A percentile compares a stretch with the other conserved stretches of the same genome.
These are phyloP conservation scores for Dryas octopetala DNA, from an alignment of 306 rosid species.

Conservation along the genomic window DNA sequence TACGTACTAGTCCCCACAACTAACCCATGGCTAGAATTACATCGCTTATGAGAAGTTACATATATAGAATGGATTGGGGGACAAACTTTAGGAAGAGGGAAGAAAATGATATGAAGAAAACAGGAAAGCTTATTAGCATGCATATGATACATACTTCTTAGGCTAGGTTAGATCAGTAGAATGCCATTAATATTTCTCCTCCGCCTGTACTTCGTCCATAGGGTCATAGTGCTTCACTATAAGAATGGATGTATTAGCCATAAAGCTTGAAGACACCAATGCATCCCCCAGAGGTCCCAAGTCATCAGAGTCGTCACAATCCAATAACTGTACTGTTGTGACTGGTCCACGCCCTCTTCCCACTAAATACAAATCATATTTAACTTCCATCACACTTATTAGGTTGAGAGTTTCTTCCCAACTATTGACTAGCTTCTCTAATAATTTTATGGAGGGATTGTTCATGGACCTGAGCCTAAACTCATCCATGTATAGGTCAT, in stretches of 20 bases:
- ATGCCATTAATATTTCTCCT: too few relatives aligned
- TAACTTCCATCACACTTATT: constrained; percentile 22
- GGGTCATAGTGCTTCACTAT: constrained; percentile 31
- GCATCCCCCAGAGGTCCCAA: constrained; percentile 40
- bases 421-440: constrained; percentile 30
- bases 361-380: constrained; percentile 30
- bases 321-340: constrained; percentile 22
- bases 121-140: too few relatives aligned
- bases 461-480: constrained; percentile 17
- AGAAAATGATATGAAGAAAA: too few relatives aligned
- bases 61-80: too few relatives aligned
- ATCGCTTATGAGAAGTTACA: too few relatives aligned
- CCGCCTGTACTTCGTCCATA: neutral
- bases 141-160: too few relatives aligned
- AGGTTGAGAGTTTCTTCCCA: constrained; percentile 35
- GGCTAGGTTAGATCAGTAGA: too few relatives aligned
- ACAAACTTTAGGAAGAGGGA: too few relatives aligned
- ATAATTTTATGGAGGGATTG: constrained; percentile 16
- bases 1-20: too few relatives aligned
- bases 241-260: constrained; percentile 31
- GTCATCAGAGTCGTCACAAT: constrained; percentile 40
- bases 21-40: too few relatives aligned
- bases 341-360: constrained; percentile 35
- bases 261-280: constrained; percentile 37
- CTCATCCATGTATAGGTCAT: constrained; percentile 22